Base-by-base conservation (phyloP, 148 eudicot species). In the Camellia japonica region DNA sequence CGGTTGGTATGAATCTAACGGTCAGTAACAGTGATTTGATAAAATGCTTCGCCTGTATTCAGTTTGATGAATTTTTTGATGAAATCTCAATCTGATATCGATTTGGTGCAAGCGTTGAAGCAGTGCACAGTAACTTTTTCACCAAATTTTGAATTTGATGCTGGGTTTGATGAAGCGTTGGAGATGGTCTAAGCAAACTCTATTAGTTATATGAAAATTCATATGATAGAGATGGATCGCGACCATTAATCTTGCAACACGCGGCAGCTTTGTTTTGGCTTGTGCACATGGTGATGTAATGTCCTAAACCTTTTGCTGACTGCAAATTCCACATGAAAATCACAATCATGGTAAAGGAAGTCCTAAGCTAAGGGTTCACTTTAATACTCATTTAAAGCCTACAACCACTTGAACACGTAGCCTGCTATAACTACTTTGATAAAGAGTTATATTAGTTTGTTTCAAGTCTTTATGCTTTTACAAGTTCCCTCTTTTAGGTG, bases 401-500 rank as follows among this genome's bases (percentile, higher is more conserved):
- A 79, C 69, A 72, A 20, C 49, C 69, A 79, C 72, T 63, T 73
- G 64, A 7, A 71, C 9, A 19, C 19, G n/a, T 46, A 46, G 38
- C 38, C 38, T 30, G 1, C 38, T 0, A 30, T 30, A 30, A 30
- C 38, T 30, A 30, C 38, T 30, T 30, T 30, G 38, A 30, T 30
- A 30, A 30, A 30, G 38, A 30, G 38, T 30, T 30, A 1, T 30
- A 1, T 30, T 23, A 73, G 59, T 14, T 72, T 30, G 61, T 20
- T 71, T 4, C 12, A 65, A 19, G 60, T 20, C 30, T 18, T 0
- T 14, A 44, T 70, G 60, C 18, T 79, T 79, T 70, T 59, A 18
- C 67, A 80, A 72, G 76, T 47, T 59, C 70, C 76, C 59, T 51
- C 58, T 30, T 71, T 46, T 46, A 61, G 47, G 77, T 70, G 80